phyloP scores from a whole-genome alignment of 2,329 filamentous ascomycete species.

The Coniella lustricola region DNA sequence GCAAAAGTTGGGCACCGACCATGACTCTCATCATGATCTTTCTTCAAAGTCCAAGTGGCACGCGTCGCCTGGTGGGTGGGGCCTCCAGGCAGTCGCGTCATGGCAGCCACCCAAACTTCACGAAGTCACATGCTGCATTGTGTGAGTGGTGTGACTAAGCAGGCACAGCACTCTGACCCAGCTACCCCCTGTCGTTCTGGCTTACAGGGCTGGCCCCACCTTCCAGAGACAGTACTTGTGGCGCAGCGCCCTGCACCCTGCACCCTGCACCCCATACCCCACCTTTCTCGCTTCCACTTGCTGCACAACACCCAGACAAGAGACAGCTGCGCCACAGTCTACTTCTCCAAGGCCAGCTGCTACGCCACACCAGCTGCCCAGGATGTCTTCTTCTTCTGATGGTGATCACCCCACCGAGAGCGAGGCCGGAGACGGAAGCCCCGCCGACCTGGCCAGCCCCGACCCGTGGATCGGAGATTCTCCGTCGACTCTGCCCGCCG shows the following conservation, averaged over 20 bases:
- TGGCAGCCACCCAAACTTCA: neutral
- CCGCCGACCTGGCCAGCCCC: too few relatives aligned
- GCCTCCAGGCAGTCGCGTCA: slow-evolving; percentile 3
- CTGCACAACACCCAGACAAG: too few relatives aligned
- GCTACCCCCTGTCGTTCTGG: neutral
- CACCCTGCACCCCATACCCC: neutral
- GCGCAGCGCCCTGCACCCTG: neutral
- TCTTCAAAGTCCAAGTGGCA: slow-evolving; percentile 2
- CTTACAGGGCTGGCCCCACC: neutral
- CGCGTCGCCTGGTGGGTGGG: neutral
- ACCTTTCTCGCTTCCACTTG: too few relatives aligned
- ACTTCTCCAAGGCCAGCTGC: neutral
- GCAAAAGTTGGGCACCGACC: too few relatives aligned
- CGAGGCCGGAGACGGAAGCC: too few relatives aligned
- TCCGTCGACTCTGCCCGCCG: too few relatives aligned
- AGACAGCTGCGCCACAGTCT: neutral
- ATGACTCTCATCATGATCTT: too few relatives aligned
- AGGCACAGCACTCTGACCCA: neutral
- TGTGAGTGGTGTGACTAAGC: too few relatives aligned
- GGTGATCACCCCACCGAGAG: neutral
- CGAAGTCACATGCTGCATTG: slow-evolving; percentile 9
- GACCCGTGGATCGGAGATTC: too few relatives aligned
- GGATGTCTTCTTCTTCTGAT: neutral
- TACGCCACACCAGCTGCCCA: neutral
- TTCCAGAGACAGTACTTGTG: neutral